Base-by-base conservation (phyloP, 345 rosid genomes). In the Triadica sebifera region DNA sequence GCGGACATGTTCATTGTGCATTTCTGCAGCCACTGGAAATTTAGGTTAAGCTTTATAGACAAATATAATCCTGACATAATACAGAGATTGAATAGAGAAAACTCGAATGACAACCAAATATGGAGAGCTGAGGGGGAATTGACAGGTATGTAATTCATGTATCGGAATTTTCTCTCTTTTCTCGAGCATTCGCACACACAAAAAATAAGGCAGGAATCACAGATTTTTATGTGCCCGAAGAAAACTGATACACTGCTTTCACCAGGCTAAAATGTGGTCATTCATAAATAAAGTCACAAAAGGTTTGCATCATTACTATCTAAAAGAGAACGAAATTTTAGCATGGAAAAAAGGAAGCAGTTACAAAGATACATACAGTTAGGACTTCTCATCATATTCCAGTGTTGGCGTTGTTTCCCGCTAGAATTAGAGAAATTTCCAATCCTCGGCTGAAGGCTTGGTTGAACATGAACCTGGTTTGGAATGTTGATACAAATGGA, bases 401-500 rank as follows among this genome's bases (percentile, higher is more conserved):
- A 3, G 85, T 77, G 60, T 92, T 92, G 64, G 91, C 98, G 77
- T 92, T 94, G 90, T 94, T 89, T 62, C 98, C 98, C 1, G 98
- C 97, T 12, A 95, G 96, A 82, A 95, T 95, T 49, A 95, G 94
- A 62, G 99, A 95, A 71, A 95, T 95, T 79, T 93, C 97, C 49
- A 93, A 75, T 29, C 99, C 99, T 17, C 97, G 83, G 82, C 99
- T 93, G 83, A 92, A 94, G 2, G 98, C 98, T 73, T 94, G 97
- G 80, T 94, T 94, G 86, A 87, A 94, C 98, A 94, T 94, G 71
- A 95, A 89, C 60, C 99, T 86, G 3, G 99, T 95, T 75, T 95
- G 99, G 87, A 95, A 95, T 22, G 99, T 95, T 6, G 99, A 93
- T 38, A 95, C 86, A 10, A 95, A 95, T 0, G 99, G 99, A 85